Conservation (phyloP, 257 asterid genomes). For the Scutellaria barbata region DNA sequence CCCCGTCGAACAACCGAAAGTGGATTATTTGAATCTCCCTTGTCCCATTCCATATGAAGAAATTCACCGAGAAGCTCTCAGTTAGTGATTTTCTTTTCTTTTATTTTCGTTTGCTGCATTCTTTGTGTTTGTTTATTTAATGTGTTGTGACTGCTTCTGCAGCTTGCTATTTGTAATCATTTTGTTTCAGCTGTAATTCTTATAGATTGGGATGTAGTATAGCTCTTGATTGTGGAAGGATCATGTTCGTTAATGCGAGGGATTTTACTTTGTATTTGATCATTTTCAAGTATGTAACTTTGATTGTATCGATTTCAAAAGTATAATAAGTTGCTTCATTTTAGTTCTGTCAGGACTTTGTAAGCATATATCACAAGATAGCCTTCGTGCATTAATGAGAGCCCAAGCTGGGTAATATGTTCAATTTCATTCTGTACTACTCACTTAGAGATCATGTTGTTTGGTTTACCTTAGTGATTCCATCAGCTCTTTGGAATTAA, state of each 20-base stretch:
- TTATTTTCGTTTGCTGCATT: background rate
- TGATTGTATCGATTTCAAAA: background rate
- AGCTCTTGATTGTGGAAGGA: constrained; percentile 3
- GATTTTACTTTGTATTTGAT: background rate
- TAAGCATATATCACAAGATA: constrained; percentile 19
- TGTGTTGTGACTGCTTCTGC: constrained; percentile 15
- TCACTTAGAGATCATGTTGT: background rate
- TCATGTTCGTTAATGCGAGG: constrained; percentile 3
- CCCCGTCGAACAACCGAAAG: constrained; percentile 55
- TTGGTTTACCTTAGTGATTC: constrained; percentile 7
- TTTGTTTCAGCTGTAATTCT: background rate
- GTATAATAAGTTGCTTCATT: constrained; percentile 29
- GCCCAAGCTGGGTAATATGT: background rate
- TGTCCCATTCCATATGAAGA: constrained; percentile 96
- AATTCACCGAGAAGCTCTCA: constrained; percentile 94
- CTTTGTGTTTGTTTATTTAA: background rate
- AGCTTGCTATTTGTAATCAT: constrained; percentile 12
- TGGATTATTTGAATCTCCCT: constrained; percentile 79
- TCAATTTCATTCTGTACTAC: background rate
- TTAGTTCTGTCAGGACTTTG: background rate
- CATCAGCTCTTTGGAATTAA: constrained; percentile 4
- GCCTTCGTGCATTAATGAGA: constrained; percentile 17
- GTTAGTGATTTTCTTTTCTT: constrained; percentile 50
- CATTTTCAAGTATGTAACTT: background rate
- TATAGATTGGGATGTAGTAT: background rate